Conservation (phyloP, 208 protist genomes). For the Acanthamoeba pearcei region DNA sequence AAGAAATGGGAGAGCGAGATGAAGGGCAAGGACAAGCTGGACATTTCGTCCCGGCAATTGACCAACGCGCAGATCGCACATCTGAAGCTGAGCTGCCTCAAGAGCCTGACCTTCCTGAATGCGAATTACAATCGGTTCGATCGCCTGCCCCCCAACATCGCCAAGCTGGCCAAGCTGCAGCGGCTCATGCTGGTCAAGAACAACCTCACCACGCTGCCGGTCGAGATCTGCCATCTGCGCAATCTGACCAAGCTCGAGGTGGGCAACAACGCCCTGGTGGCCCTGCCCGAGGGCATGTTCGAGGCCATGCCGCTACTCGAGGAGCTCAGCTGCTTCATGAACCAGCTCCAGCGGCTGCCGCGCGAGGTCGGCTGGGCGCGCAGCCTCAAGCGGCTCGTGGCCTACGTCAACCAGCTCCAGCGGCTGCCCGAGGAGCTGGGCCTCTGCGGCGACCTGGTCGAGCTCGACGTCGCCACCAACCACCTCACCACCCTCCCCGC, state of each 20-base stretch:
- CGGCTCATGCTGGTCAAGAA: slow-evolving; percentile 73
- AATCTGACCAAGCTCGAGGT: slow-evolving; percentile 60
- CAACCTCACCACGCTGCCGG: background rate
- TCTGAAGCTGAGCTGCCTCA: slow-evolving; percentile 69
- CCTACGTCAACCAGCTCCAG: slow-evolving; percentile 71
- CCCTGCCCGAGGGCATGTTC: slow-evolving; percentile 54
- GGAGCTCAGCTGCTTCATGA: slow-evolving; percentile 72
- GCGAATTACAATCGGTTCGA: slow-evolving; percentile 71
- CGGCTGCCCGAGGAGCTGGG: slow-evolving; percentile 68
- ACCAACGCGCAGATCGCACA: slow-evolving; percentile 52
- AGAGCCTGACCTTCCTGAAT: slow-evolving; percentile 56
- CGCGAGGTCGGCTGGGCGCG: slow-evolving; percentile 37
- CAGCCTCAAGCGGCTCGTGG: slow-evolving; percentile 2
- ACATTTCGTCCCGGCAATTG: slow-evolving; percentile 56
- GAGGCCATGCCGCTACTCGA: slow-evolving; percentile 69
- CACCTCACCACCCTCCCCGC: slow-evolving; percentile 31
- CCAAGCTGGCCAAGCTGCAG: slow-evolving; percentile 61
- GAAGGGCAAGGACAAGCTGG: slow-evolving; percentile 72
- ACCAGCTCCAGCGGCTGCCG: slow-evolving; percentile 39
- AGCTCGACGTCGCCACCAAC: slow-evolving; percentile 72
- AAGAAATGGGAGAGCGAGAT: slow-evolving; percentile 73
- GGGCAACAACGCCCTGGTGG: slow-evolving; percentile 56
- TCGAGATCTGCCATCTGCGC: slow-evolving; percentile 59
- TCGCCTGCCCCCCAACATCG: slow-evolving; percentile 51
- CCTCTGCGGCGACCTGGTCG: slow-evolving; percentile 29